These are phyloP conservation scores for Pseudogymnoascus sp. DNA, from an alignment of 2,329 filamentous ascomycete genomes.

Conservation along the genomic window DNA sequence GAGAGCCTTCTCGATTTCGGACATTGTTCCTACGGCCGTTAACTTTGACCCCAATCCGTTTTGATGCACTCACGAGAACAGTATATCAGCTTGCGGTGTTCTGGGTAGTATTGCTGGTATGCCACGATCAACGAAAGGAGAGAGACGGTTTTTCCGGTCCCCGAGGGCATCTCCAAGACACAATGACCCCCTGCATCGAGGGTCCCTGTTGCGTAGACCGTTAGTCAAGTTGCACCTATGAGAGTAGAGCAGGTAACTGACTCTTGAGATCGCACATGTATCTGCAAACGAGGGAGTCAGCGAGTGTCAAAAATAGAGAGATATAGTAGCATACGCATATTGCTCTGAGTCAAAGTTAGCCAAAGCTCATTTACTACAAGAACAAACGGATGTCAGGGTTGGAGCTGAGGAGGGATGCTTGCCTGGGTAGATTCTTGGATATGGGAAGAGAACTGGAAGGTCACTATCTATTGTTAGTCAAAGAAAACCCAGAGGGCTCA, in stretches of 20 bases:
- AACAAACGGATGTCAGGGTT: not conserved
- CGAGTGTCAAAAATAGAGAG: not conserved
- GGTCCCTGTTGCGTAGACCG: constrained; percentile 43
- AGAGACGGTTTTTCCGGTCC: constrained; percentile 95
- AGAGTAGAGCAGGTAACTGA: constrained; percentile 14
- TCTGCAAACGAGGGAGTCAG: constrained; percentile 26
- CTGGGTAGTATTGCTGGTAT: constrained; percentile 89
- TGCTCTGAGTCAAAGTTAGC: constrained; percentile 53
- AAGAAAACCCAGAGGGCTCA: not conserved
- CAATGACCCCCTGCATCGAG: constrained; percentile 93
- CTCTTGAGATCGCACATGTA: constrained; percentile 82
- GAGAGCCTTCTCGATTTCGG: constrained; percentile 95
- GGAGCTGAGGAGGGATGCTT: constrained; percentile 12
- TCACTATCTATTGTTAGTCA: constrained; percentile 40
- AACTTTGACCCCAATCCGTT: not conserved
- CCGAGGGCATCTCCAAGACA: constrained; percentile 97
- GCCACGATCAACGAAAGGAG: constrained; percentile 91
- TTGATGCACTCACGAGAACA: constrained; percentile 63
- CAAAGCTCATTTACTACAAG: not conserved
- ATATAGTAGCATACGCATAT: constrained; percentile 47
- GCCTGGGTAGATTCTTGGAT: constrained; percentile 63
- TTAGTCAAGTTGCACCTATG: not conserved
- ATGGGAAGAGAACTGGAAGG: constrained; percentile 65
- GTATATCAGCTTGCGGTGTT: constrained; percentile 94
- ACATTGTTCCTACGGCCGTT: constrained; percentile 68